Percentiles rank a stretch among this genome's conserved stretches.
These are phyloP conservation scores for Clonostachys byssicola DNA, from an alignment of 2,329 filamentous ascomycete species.

Conservation along the genomic window DNA sequence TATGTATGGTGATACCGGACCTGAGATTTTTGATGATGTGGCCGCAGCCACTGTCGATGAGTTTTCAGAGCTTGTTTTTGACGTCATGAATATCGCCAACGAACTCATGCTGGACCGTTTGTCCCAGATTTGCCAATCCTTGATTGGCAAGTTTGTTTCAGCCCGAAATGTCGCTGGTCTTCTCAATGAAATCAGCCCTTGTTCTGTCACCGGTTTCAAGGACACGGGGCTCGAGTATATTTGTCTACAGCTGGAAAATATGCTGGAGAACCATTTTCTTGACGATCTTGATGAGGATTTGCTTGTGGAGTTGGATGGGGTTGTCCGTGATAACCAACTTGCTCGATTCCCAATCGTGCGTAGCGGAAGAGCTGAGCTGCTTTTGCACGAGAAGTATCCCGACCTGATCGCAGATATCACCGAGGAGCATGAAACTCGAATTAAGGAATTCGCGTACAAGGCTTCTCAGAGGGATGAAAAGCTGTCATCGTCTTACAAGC, in stretches of 20 bases:
- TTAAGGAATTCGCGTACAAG: conserved; percentile 74
- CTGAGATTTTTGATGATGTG: conserved; percentile 77
- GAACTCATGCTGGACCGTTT: conserved; percentile 93
- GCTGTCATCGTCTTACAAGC: conserved; percentile 54
- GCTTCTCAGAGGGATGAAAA: conserved; percentile 58
- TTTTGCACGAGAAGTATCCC: conserved; percentile 62
- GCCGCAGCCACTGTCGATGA: conserved; percentile 66
- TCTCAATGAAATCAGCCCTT: conserved; percentile 81
- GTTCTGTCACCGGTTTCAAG: conserved; percentile 81
- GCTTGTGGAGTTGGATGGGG: conserved; percentile 72
- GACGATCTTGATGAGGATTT: conserved; percentile 83
- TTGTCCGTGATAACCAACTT: conserved; percentile 79
- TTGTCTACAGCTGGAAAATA: conserved; percentile 83
- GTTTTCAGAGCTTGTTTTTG: conserved; percentile 84
- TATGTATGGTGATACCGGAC: conserved; percentile 78
- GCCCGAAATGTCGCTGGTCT: conserved; percentile 82
- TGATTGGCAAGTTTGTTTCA: conserved; percentile 80
- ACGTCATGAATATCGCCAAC: conserved; percentile 85
- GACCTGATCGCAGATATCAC: conserved; percentile 61
- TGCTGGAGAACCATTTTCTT: conserved; percentile 86
- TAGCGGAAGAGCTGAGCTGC: conserved; percentile 65
- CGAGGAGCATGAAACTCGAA: conserved; percentile 63
- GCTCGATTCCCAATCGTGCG: conserved; percentile 72
- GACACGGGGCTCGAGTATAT: conserved; percentile 86
- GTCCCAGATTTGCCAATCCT: conserved; percentile 81